Evolutionary conservation across 75 land plant genomes (phyloP).

Genomic region (Isoetes taiwanensis): DNA sequence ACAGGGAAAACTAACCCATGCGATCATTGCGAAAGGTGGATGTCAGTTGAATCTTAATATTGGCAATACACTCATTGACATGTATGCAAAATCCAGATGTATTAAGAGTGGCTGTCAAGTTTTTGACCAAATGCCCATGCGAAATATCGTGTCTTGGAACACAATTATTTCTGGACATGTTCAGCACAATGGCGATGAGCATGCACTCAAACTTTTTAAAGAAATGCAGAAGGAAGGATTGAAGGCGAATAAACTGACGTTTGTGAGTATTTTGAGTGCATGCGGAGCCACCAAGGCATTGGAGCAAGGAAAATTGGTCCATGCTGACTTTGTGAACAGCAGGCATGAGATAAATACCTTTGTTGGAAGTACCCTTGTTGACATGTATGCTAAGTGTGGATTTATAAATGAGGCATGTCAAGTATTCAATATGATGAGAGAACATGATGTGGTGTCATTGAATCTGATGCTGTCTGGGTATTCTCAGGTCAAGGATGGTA

Average conservation of each 20-base stretch:
- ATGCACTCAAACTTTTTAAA: slow-evolving; percentile 6
- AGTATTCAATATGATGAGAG: not conserved
- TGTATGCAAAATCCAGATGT: slow-evolving; percentile 20
- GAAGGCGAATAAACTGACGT: not conserved
- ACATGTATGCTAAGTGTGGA: slow-evolving; percentile 7
- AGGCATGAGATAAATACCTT: not conserved
- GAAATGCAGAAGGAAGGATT: slow-evolving; percentile 6
- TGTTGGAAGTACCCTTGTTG: not conserved
- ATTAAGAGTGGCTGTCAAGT: not conserved
- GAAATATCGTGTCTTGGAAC: too few species aligned
- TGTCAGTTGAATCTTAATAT: slow-evolving; percentile 2
- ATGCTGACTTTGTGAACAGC: not conserved
- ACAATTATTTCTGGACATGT: too few species aligned
- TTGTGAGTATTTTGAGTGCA: not conserved
- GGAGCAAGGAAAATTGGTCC: too few species aligned
- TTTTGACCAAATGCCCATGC: slow-evolving; percentile 16
- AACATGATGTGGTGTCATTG: not conserved
- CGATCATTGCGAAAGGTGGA: not conserved
- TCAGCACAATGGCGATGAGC: too few species aligned
- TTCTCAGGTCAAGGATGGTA: not conserved
- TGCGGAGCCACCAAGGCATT: too few species aligned
- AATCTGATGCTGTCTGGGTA: not conserved
- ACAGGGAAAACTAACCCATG: slow-evolving; percentile 18
- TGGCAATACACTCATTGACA: slow-evolving; percentile 18
- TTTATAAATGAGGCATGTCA: slow-evolving; percentile 6